These are phyloP conservation scores for Quambalaria eucalypti DNA, from an alignment of 1,284 basidiomycete species.

Conservation along the genomic window DNA sequence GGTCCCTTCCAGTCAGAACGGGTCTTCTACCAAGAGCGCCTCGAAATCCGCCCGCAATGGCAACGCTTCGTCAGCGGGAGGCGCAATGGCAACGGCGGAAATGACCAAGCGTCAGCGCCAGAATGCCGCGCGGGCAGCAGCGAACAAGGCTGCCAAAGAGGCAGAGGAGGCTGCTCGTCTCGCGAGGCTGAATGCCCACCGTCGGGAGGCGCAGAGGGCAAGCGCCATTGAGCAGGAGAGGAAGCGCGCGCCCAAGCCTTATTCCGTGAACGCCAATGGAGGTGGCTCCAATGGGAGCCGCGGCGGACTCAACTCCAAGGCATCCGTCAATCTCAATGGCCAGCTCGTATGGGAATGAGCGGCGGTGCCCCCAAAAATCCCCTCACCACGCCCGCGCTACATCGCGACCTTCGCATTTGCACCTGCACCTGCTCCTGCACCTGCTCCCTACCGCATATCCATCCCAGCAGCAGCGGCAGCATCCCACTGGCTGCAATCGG, in stretches of 20 bases:
- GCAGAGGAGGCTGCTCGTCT: neutral
- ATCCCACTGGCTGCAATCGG: too few relatives aligned
- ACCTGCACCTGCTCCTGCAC: too few relatives aligned
- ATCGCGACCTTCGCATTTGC: too few relatives aligned
- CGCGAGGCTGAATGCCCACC: neutral
- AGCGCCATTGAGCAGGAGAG: neutral
- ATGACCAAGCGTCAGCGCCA: neutral
- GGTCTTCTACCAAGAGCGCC: too few relatives aligned
- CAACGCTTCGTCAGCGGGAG: too few relatives aligned
- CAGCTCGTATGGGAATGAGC: slow-evolving; percentile 1
- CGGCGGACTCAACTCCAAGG: neutral
- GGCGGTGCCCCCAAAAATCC: too few relatives aligned
- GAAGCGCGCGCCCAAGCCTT: neutral
- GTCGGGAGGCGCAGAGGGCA: neutral
- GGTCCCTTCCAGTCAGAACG: too few relatives aligned
- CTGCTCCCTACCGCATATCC: too few relatives aligned
- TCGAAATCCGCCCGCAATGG: too few relatives aligned
- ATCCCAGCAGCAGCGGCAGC: too few relatives aligned
- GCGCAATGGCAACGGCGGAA: neutral
- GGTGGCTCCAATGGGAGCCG: neutral
- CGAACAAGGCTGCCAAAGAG: neutral
- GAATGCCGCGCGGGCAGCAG: neutral
- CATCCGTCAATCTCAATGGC: neutral
- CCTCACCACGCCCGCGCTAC: too few relatives aligned
- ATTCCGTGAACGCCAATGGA: neutral